Conservation (phyloP, 352 stramenopile species). For the Globisporangium orthogonon region DNA sequence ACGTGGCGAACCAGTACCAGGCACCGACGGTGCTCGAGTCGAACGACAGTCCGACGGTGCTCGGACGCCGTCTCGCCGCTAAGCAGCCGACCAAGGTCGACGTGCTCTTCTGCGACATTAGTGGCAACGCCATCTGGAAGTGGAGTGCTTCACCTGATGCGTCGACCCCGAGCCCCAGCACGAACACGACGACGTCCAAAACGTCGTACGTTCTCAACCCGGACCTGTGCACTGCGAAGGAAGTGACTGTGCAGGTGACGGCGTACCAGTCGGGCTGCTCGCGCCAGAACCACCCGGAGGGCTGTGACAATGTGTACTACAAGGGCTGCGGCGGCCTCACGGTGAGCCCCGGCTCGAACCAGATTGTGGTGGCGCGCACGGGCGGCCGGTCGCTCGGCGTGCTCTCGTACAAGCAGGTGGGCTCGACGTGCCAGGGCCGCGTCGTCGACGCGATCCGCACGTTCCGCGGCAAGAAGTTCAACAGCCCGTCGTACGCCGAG, state of each 20-base stretch:
- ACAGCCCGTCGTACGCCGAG: conserved; percentile 64
- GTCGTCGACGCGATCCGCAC: conserved; percentile 71
- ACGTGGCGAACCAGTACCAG: conserved; percentile 28
- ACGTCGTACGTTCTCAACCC: conserved; percentile 19
- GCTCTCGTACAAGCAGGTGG: conserved; percentile 51
- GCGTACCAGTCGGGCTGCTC: conserved; percentile 63
- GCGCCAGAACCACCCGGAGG: conserved; percentile 55
- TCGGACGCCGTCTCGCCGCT: conserved; percentile 27
- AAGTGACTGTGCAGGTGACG: conserved; percentile 47
- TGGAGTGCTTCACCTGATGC: conserved; percentile 36
- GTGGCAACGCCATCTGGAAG: conserved; percentile 72
- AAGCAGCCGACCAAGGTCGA: conserved; percentile 27
- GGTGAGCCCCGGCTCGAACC: conserved; percentile 50
- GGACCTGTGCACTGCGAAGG: conserved; percentile 13
- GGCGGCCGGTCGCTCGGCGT: conserved; percentile 67
- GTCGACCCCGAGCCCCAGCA: conserved; percentile 26
- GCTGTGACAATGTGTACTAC: conserved; percentile 64
- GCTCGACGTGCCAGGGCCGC: conserved; percentile 48
- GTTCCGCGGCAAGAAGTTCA: conserved; percentile 75
- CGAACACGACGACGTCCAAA: conserved; percentile 21
- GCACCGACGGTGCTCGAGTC: conserved; percentile 40
- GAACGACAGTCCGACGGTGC: conserved; percentile 19
- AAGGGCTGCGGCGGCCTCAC: conserved; percentile 78
- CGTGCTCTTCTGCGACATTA: conserved; percentile 67
- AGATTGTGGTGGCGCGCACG: conserved; percentile 68